Percentiles rank a stretch among this genome's conserved stretches.
Evolutionary conservation across 2,329 filamentous ascomycete genomes (phyloP).

Genomic region (Verticillium isaacii): DNA sequence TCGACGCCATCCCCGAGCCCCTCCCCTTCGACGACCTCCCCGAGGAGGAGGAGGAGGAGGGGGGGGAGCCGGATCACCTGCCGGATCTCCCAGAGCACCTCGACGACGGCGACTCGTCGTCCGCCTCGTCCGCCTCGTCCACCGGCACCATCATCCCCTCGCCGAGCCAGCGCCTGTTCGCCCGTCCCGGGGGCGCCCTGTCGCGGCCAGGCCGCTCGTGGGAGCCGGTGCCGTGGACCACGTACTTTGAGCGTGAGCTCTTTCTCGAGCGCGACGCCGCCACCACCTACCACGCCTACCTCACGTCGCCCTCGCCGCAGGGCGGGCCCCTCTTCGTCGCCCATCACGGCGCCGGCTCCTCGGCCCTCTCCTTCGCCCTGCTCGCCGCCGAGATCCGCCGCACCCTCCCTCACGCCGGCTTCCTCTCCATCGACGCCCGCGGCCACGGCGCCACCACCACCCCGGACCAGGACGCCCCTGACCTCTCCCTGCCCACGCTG

Average conservation of each 20-base stretch:
- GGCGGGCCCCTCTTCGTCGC: slow-evolving; percentile 78
- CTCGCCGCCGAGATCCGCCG: slow-evolving; percentile 74
- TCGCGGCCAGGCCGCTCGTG: slow-evolving; percentile 38
- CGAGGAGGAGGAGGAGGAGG: slow-evolving; percentile 31
- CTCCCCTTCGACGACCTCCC: slow-evolving; percentile 51
- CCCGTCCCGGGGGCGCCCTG: slow-evolving; percentile 54
- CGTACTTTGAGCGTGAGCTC: slow-evolving; percentile 86
- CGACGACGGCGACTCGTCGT: slow-evolving; percentile 65
- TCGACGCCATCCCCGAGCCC: slow-evolving; percentile 49
- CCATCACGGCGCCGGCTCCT: slow-evolving; percentile 93
- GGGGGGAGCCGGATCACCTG: slow-evolving; percentile 32
- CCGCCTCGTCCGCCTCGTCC: slow-evolving; percentile 83
- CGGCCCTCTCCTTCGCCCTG: slow-evolving; percentile 79
- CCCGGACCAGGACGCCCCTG: slow-evolving; percentile 28
- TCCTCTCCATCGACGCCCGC: slow-evolving; percentile 80
- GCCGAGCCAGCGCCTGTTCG: slow-evolving; percentile 67
- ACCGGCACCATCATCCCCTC: slow-evolving; percentile 88
- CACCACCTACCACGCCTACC: slow-evolving; percentile 73
- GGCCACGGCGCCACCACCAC: slow-evolving; percentile 72
- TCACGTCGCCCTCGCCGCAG: slow-evolving; percentile 71
- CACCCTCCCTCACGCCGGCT: slow-evolving; percentile 71
- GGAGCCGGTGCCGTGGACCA: slow-evolving; percentile 75
- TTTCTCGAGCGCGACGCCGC: slow-evolving; percentile 53
- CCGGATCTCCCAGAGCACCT: slow-evolving; percentile 38
- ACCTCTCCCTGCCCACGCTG: slow-evolving; percentile 70